Conservation (phyloP, 768 basidiomycete genomes). For the Bullera alba region DNA sequence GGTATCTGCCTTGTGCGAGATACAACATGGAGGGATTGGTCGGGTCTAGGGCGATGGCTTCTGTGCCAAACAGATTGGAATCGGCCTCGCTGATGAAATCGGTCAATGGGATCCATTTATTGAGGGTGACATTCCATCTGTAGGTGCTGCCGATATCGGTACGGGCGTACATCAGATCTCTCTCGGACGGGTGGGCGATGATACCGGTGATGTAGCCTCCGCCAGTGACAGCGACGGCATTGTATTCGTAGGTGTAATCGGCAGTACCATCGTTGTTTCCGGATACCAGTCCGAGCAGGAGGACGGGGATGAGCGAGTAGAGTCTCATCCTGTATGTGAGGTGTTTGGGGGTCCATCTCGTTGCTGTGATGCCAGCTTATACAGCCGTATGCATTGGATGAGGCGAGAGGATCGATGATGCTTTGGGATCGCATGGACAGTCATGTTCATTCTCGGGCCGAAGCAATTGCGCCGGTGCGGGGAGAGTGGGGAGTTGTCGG, state of each 20-base stretch:
- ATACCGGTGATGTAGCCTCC: constrained; percentile 2
- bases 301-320: no score
- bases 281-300: no score
- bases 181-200: constrained; percentile 1
- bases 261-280: no score
- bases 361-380: no score
- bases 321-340: no score
- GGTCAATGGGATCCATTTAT: constrained; percentile 1
- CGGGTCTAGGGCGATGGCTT: background rate
- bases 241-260: background rate
- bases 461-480: no score
- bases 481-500: no score
- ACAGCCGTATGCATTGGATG: no score
- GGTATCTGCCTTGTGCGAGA: constrained; percentile 1
- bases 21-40: background rate
- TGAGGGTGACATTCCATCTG: constrained; percentile 1
- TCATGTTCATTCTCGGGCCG: no score
- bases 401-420: no score
- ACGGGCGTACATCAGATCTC: constrained; percentile 1
- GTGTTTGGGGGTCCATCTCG: no score
- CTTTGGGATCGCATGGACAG: no score
- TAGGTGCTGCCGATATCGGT: constrained; percentile 1
- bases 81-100: constrained; percentile 1
- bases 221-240: background rate
- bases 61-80: background rate